Evolutionary conservation across 768 basidiomycete species (phyloP), one percentile per base, ranked within the genome.

Genomic region (Dictyophora rubrovolvata): DNA sequence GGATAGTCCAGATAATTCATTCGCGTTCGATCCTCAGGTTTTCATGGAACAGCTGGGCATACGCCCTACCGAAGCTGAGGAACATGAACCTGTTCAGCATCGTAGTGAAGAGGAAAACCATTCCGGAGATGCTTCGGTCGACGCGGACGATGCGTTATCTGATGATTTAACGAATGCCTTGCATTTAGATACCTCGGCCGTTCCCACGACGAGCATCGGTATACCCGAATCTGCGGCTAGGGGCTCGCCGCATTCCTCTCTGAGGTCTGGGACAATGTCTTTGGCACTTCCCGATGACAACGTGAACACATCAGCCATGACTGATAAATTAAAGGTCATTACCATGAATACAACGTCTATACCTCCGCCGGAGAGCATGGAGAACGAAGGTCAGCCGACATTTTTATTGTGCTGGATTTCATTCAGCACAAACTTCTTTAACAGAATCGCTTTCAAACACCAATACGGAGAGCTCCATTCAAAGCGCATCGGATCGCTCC

Each of bases 391-490:
- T 28, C 28, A 56, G 63, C 62, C n/a, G 56, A 64, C 63, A 55
- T 61, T 61, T 60, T 60, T 36, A 54, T 50, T 36, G 28, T 53
- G 20, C 58, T 42, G 56, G 65, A 37, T 33, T 20, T 28, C 14
- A 23, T 20, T 37, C 34, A 18, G n/a, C 48, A 46, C 18, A 54
- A 51, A 16, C 61, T 50, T 35, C 28, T 14, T 21, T 48, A 55
- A n/a, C 37, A 60, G 22, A 23, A 1, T 48, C 61, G 23, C 58
- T 54, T 57, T 53, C 60, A 49, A 28, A 50, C 9, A 56, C 51
- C 51, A 55, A 60, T 69, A 33, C 50, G 75, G 6, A 48, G 71
- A 5, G 67, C 75, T 1, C 55, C 72, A 22, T 67, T 74, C 23
- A 58, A 68, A 17, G 69, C 72, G 16, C 52, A 65, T 35, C 59